phyloP scores from a whole-genome alignment of 768 basidiomycete genomes.

The Porphyrellus cyaneotinctus region DNA sequence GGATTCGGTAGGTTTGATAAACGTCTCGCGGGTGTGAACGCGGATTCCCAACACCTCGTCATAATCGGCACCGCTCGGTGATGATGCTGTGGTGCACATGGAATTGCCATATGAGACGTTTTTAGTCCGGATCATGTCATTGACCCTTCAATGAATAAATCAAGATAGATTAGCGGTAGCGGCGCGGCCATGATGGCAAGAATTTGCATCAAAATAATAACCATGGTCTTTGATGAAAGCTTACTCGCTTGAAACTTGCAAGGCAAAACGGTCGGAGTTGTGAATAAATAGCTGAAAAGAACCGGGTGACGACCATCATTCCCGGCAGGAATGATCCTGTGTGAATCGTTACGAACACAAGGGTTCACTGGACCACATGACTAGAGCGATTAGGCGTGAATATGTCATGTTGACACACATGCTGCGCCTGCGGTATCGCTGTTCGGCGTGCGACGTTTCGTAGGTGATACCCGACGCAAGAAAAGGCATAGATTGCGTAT shows the following conservation, averaged over 20 bases:
- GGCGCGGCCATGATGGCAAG: background rate
- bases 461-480: background rate
- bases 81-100: background rate
- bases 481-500: background rate
- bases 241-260: background rate
- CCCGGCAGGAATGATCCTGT: background rate
- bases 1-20: background rate
- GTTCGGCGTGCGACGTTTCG: background rate
- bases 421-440: background rate
- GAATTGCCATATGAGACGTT: background rate
- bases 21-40: constrained; percentile 10
- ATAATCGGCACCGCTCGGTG: constrained; percentile 10
- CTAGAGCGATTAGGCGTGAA: background rate
- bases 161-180: background rate
- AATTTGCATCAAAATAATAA: background rate
- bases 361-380: background rate
- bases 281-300: background rate
- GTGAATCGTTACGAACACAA: background rate
- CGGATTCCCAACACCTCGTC: background rate
- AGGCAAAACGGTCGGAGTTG: background rate
- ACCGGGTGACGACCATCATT: background rate
- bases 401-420: background rate
- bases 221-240: background rate
- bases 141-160: constrained; percentile 2
- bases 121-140: constrained; percentile 4